Evolutionary conservation across 75 land plant species (phyloP), one percentile per base, ranked within the genome.

Genomic region (Pseudotsuga menziesii): DNA sequence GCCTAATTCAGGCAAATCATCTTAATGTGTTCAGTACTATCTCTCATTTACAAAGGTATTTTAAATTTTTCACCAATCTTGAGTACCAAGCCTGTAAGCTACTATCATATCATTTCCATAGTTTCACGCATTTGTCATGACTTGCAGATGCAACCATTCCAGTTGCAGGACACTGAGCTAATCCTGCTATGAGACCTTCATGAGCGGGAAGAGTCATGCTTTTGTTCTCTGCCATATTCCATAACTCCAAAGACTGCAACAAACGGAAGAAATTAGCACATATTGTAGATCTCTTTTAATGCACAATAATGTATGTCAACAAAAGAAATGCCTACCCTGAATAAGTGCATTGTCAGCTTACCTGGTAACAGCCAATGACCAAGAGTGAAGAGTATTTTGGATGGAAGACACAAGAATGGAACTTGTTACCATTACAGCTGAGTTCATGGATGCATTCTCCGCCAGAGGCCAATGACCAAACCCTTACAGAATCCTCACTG

Each of bases 141-240:
- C 98, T 95, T 20, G 94, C 96, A 32, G 98, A 95, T 57, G 98
- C 96, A 55, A 95, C 88, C 85, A 88, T 77, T 17, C 98, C 98
- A 23, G 88, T 89, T 11, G 69, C 84, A 60, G 83, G 79, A 56
- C 96, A 93, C 32, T 80, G 89, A 12, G 96, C 98, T 58, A 95
- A 80, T 8, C 96, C 82, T 20, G 98, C 90, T 35, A 95, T 89
- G 71, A 95, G 81, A 13, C 98, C 98, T 3, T 90, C 92, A 58
- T 92, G 94, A 29, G 94, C 94, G 7, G 86, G 62, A 12, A 92
- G 73, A 0, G 92, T 88, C 90, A 92, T 88, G 61, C 86, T 88
- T 57, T 82, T 88, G 66, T 86, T 90, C 79, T 90, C 93, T 7
- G 35, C 75, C 94, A 92, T 88, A 82, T 89, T 78, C 94, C 94